phyloP scores from a whole-genome alignment of 192 early-diverging fungal species.

The Umbelopsis isabellina region DNA sequence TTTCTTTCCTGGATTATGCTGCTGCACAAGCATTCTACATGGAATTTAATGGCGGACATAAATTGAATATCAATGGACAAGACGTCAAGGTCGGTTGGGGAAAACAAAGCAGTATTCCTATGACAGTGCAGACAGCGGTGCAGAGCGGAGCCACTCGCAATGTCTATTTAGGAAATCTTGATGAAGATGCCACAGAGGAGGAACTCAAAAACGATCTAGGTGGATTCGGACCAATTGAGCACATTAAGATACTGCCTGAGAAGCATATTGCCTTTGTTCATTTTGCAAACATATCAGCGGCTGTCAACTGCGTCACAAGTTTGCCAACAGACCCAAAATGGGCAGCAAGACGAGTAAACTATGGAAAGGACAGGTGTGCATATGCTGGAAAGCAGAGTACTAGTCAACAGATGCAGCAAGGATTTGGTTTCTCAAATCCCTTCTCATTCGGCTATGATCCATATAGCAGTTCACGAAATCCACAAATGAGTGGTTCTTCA shows the following conservation, averaged over 20 bases:
- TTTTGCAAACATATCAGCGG: conserved; percentile 65
- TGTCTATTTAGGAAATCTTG: conserved; percentile 77
- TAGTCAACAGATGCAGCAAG: conserved; percentile 12
- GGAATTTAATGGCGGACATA: conserved; percentile 43
- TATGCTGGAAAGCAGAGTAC: conserved; percentile 17
- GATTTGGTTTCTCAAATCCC: conserved; percentile 26
- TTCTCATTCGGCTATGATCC: conserved; percentile 33
- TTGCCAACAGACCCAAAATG: conserved; percentile 64
- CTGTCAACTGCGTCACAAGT: conserved; percentile 71
- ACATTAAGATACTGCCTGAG: conserved; percentile 69
- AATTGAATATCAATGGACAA: conserved; percentile 53
- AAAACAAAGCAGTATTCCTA: conserved; percentile 52
- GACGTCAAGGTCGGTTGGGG: conserved; percentile 84
- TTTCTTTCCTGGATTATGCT: conserved; percentile 73
- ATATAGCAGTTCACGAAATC: background rate
- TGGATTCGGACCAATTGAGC: conserved; percentile 73
- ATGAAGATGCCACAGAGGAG: conserved; percentile 59
- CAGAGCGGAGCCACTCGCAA: conserved; percentile 73
- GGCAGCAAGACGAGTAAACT: conserved; percentile 62
- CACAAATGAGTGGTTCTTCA: conserved; percentile 15
- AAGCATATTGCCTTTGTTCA: conserved; percentile 86
- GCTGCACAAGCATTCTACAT: conserved; percentile 64
- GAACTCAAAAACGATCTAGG: conserved; percentile 55
- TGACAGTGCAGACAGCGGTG: conserved; percentile 57
- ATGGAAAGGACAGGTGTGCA: conserved; percentile 85